Base-by-base conservation (phyloP, 1,284 basidiomycete species). In the Heterobasidion parviporum region DNA sequence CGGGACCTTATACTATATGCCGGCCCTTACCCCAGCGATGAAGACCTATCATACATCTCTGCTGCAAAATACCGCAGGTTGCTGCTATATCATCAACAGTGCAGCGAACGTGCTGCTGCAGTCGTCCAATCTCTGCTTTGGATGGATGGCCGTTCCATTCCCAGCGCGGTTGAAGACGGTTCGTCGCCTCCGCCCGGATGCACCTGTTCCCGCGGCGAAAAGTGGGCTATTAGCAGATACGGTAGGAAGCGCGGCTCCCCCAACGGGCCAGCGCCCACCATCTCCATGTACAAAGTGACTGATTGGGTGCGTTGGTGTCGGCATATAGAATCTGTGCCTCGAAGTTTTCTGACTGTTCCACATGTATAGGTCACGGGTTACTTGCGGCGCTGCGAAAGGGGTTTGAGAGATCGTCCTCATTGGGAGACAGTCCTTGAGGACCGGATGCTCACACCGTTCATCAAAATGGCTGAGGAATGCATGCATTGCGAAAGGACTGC, bases 31-130 rank as follows among this genome's bases (percentile, higher is more conserved):
- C 16, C 46, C 12, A 45, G 43, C 38, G 52, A 53, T 32, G 52
- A 16, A 9, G 52, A 53, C 32, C 43, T 43, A 6, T 14, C 36
- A 1, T 33, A 41, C 20, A 41, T 50, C 26, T 26, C 46, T 10
- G 38, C 18, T 10, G 26, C 36, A 33, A 45, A 55, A 35, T 48
- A 55, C 48, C 54, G 54, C 47, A 32, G 48, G 47, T 18, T 55
- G 14, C 35, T 55, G 18, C 35, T 38, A 1, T 47, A 50, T 18
- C 48, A 38, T 32, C 34, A 53, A n/a, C 36, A 41, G n/a, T 44
- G 43, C 43, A 26, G 20, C 36, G 36, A 41, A 20, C 20, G 18
- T 8, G 52, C 52, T 12, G 52, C 32, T 18, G 52, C 15, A 18
- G 38, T 32, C 41, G 36, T 44, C 3, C 52, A 45, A 38, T 26